A percentile compares a stretch with the other conserved stretches of the same genome.
Conservation (phyloP, 1,139 yeast genomes). For the Candida labiduridarum region DNA sequence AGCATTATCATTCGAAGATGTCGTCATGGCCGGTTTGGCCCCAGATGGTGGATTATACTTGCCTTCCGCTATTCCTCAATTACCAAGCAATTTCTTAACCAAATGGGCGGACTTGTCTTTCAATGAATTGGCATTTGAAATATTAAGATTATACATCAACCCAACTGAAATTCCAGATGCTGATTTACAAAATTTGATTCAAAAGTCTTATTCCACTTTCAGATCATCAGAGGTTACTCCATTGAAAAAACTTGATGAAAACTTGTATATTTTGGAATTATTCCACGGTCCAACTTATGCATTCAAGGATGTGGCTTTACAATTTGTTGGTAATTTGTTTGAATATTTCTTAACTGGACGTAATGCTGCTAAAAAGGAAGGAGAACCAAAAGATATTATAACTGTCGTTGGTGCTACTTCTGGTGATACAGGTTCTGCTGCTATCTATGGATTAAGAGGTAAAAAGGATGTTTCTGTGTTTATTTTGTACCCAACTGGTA, state of each 20-base stretch:
- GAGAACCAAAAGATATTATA: conserved; percentile 68
- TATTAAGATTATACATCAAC: conserved; percentile 77
- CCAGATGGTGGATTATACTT: conserved; percentile 94
- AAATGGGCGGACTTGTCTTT: conserved; percentile 78
- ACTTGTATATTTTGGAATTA: conserved; percentile 78
- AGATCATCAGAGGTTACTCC: conserved; percentile 89
- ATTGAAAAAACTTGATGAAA: conserved; percentile 56
- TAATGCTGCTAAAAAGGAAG: conserved; percentile 63
- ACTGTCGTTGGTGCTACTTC: conserved; percentile 99
- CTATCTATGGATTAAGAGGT: conserved; percentile 95
- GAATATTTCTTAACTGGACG: conserved; percentile 85
- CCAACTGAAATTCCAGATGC: conserved; percentile 67
- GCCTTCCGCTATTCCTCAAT: conserved; percentile 78
- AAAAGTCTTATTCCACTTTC: conserved; percentile 84
- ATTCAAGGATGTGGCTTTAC: conserved; percentile 97
- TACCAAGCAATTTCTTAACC: conserved; percentile 59
- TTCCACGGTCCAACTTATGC: conserved; percentile 99
- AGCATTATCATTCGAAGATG: conserved; percentile 81
- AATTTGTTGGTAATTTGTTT: conserved; percentile 94
- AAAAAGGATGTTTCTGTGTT: conserved; percentile 96
- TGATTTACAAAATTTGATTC: conserved; percentile 65
- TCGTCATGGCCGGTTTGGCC: conserved; percentile 91
- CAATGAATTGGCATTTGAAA: conserved; percentile 83
- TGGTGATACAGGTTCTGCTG: conserved; percentile 99
- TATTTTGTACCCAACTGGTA: conserved; percentile 93